A percentile compares a stretch with the other conserved stretches of the same genome.
Evolutionary conservation across 2,329 filamentous ascomycete species (phyloP).

Genomic region (Ceratocystis eucalypticola): DNA sequence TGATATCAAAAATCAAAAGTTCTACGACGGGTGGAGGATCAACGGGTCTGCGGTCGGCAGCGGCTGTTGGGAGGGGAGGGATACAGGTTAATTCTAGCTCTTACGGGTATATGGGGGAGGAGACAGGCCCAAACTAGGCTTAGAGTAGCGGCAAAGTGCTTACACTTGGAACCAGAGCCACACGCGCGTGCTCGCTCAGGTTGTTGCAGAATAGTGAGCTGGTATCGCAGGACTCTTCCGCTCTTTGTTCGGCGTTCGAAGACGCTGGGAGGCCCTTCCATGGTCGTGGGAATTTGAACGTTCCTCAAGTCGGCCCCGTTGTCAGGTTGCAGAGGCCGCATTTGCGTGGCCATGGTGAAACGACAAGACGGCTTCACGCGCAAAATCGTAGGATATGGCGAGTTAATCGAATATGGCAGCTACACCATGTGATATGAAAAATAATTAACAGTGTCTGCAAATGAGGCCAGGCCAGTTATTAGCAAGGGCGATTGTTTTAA

Average conservation of each 20-base stretch:
- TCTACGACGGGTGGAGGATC: constrained; percentile 92
- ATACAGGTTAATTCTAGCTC: background rate
- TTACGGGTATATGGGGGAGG: too few relatives aligned
- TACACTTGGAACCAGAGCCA: constrained; percentile 90
- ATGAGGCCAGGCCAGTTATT: background rate
- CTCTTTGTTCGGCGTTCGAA: constrained; percentile 46
- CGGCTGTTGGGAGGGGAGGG: constrained; percentile 38
- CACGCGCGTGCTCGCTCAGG: constrained; percentile 89
- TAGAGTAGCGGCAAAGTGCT: constrained; percentile 25
- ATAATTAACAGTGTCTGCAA: background rate
- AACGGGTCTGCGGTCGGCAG: constrained; percentile 78
- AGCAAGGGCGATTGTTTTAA: background rate
- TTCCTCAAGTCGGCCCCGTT: constrained; percentile 3
- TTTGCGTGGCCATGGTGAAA: constrained; percentile 14
- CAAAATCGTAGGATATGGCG: background rate
- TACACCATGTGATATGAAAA: background rate
- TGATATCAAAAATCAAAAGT: constrained; percentile 62
- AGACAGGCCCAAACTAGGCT: too few relatives aligned
- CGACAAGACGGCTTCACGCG: background rate
- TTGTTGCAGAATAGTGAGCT: constrained; percentile 78
- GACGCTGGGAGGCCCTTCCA: constrained; percentile 6
- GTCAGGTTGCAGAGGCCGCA: constrained; percentile 17
- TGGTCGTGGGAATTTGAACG: background rate
- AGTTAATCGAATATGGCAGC: background rate
- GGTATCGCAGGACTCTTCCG: constrained; percentile 67